Evolutionary conservation across 1,284 basidiomycete genomes (phyloP), one percentile per base, ranked within the genome.

Genomic region (Testicularia cyperi): DNA sequence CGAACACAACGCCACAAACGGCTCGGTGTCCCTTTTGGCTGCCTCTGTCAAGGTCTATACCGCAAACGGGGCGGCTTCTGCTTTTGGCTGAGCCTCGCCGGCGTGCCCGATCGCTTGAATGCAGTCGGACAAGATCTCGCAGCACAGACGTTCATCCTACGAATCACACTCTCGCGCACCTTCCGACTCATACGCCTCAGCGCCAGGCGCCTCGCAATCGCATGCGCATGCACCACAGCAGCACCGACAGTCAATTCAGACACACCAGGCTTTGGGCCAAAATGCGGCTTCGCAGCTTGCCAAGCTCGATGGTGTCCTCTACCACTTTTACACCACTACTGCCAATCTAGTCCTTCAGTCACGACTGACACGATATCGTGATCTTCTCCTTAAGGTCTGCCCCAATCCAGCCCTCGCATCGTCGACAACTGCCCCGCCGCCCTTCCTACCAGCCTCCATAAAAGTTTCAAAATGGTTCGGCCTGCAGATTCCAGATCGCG

Each of bases 291-390:
- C 47, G 23, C 53, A 63, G 28, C 19, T 44, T 21, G 46, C 55
- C 26, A 65, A 72, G 42, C 44, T 66, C 24, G 56, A 54, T 25
- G 61, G 58, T 15, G 60, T 68, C 40, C 38, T 49, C 22, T 66
- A 75, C 56, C 77, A 78, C 48, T 77, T 78, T 44, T 78, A 73
- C 58, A 41, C 68, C 35, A 78, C 78, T 57, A 73, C 77, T 1
- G 61, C 68, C 25, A 68, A 74, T 21, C 56, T 78, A 33, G 39
- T 78, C 20, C 60, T 70, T 5, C 69, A 77, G 37, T 53, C 70
- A 2, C 64, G 77, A 4, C 43, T 75, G 6, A 62, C 68, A 1
- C 68, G 71, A 33, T 34, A 48, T 18, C 47, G 57, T 14, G 31
- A 36, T 13, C 42, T 28, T 23, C 34, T 61, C n/a, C 51, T 54